phyloP scores from a whole-genome alignment of 768 basidiomycete genomes.

The Gloeophyllum trabeum region DNA sequence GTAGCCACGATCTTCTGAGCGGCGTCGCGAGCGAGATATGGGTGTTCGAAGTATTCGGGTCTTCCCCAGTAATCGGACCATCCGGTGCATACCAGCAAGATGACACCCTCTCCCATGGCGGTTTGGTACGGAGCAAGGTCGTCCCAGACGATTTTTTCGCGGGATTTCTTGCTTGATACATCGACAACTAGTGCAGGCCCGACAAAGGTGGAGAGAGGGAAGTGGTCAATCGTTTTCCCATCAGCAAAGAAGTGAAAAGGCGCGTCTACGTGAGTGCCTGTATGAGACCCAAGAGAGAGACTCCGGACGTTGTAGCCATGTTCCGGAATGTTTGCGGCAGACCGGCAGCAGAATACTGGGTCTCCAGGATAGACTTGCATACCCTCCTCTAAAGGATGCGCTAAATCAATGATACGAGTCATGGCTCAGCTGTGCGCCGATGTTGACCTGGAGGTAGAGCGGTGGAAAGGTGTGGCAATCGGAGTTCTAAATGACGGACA shows the following conservation, averaged over 20 bases:
- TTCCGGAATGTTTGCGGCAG: slow-evolving; percentile 6
- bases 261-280: slow-evolving; percentile 18
- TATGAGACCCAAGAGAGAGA: slow-evolving; percentile 15
- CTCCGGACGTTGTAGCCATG: slow-evolving; percentile 13
- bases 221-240: slow-evolving; percentile 13
- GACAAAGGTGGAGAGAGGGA: slow-evolving; percentile 13
- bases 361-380: slow-evolving; percentile 17
- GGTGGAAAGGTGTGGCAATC: no score
- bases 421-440: no score
- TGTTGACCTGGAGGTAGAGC: no score
- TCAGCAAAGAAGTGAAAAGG: slow-evolving; percentile 15
- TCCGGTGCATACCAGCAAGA: slow-evolving; percentile 15
- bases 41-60: slow-evolving; percentile 15
- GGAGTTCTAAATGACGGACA: no score
- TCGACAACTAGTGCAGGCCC: slow-evolving; percentile 15
- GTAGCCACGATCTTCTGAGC: slow-evolving; percentile 12
- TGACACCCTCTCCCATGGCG: slow-evolving; percentile 8
- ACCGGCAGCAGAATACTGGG: slow-evolving; percentile 11
- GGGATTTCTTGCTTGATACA: slow-evolving; percentile 8
- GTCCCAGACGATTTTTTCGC: slow-evolving; percentile 13
- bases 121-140: slow-evolving; percentile 8
- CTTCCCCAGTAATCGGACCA: slow-evolving; percentile 15
- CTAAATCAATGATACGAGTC: no score
- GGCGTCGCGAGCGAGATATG: slow-evolving; percentile 14
- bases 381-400: no score